Evolutionary conservation across 2,329 filamentous ascomycete species (phyloP).

Genomic region (Trichothecium sympodiale): DNA sequence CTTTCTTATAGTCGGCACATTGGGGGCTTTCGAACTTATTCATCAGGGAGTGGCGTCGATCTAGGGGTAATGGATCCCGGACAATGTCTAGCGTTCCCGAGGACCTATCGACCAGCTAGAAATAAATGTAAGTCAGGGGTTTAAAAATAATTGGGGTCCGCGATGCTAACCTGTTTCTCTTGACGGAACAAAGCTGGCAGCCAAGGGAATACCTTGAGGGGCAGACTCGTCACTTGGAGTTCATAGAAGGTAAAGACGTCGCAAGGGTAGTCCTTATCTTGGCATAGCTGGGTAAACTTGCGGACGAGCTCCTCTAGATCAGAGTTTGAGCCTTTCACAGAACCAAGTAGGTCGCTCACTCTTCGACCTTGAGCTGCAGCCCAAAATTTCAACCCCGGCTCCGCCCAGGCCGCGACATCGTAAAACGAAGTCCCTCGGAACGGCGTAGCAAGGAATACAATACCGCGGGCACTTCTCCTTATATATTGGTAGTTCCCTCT

Average conservation of each 20-base stretch:
- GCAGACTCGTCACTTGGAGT: constrained; percentile 9
- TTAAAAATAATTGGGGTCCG: not conserved
- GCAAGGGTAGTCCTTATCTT: constrained; percentile 3
- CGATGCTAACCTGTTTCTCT: constrained; percentile 8
- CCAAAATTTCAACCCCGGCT: constrained; percentile 7
- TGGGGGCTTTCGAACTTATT: constrained; percentile 15
- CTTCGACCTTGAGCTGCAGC: constrained; percentile 6
- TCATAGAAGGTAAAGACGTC: constrained; percentile 14
- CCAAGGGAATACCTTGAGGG: constrained; percentile 9
- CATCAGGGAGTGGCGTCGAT: constrained; percentile 12
- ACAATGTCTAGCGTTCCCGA: constrained; percentile 15
- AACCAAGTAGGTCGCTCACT: constrained; percentile 9
- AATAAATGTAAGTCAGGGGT: constrained; percentile 1
- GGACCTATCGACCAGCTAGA: constrained; percentile 12
- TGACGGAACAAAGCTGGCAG: constrained; percentile 5
- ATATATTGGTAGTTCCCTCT: constrained; percentile 11
- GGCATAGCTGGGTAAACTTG: constrained; percentile 10
- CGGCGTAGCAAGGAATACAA: constrained; percentile 17
- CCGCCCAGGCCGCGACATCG: constrained; percentile 12
- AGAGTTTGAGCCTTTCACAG: constrained; percentile 8
- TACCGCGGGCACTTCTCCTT: constrained; percentile 9
- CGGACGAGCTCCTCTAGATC: constrained; percentile 10
- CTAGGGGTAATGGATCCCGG: constrained; percentile 10
- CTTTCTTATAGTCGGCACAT: constrained; percentile 8
- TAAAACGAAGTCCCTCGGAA: constrained; percentile 16